phyloP scores from a whole-genome alignment of 139 green algal genomes.

The Astrephomene gubernaculifera region DNA sequence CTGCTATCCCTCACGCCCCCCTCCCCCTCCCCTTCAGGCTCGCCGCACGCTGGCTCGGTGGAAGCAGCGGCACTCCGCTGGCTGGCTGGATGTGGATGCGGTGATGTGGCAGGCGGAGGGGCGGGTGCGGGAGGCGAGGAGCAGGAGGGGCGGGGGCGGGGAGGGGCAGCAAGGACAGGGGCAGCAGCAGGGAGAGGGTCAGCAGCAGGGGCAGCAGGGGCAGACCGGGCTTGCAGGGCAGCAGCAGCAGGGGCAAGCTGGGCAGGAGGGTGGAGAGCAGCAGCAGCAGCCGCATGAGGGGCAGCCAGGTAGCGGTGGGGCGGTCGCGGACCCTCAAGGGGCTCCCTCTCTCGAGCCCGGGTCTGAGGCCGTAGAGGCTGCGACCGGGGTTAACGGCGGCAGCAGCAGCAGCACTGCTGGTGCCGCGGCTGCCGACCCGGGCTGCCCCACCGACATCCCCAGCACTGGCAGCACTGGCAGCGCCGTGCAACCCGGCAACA shows the following conservation, averaged over 20 bases:
- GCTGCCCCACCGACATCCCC: too few relatives aligned
- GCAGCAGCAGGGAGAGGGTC: not conserved
- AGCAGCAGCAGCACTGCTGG: too few relatives aligned
- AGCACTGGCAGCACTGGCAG: too few relatives aligned
- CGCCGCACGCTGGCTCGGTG: conserved; percentile 49
- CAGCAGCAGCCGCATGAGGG: not conserved
- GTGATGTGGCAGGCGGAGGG: conserved; percentile 38
- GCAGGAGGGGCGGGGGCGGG: not conserved
- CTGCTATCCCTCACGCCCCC: not conserved
- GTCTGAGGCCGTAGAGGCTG: too few relatives aligned
- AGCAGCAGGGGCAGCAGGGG: conserved; percentile 23
- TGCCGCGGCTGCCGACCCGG: too few relatives aligned
- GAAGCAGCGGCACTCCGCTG: conserved; percentile 39
- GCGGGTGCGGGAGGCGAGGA: not conserved
- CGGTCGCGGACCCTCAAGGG: too few relatives aligned
- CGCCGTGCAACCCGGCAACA: too few relatives aligned
- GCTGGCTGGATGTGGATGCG: conserved; percentile 48
- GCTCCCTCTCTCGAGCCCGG: too few relatives aligned
- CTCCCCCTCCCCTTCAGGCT: conserved; percentile 4
- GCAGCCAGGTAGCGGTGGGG: too few relatives aligned
- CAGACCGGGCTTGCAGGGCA: too few relatives aligned
- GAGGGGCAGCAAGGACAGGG: conserved; percentile 12
- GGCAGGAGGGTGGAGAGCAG: not conserved
- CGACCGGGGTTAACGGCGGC: too few relatives aligned
- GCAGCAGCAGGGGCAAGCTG: conserved; percentile 13